Base-by-base conservation (phyloP, 305 asterid species). In the Solanum aculeatissimum region DNA sequence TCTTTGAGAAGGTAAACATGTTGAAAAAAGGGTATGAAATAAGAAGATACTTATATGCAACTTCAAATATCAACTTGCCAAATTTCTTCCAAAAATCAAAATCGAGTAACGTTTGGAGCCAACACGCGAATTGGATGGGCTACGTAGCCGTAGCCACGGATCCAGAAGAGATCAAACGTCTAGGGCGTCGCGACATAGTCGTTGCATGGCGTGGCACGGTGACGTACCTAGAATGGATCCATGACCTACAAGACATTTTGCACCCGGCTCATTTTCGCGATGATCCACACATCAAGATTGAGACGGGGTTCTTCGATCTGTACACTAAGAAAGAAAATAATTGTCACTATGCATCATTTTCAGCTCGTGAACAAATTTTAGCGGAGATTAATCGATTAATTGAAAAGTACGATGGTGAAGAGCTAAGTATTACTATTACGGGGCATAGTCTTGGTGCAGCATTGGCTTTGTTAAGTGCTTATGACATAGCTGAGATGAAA, bases 401-500 rank as follows among this genome's bases (percentile, higher is more conserved):
- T 12, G 93, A 92, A 69, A 93, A 93, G 9, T 93, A 91, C 87
- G 51, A 86, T 4, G 95, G 92, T 2, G 98, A 93, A 68, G 87
- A 88, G 4, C 43, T 94, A 19, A 94, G 98, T 91, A 92, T 94
- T 18, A 94, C 98, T 1, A 82, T 93, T 8, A 93, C 98, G 0
- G 95, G 98, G 0, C 98, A 93, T 84, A 94, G 98, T 84, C 96
- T 94, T 4, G 98, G 97, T 7, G 95, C 98, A 1, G 91, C 98
- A 11, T 83, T 94, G 54, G 95, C 98, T 0, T 27, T 94, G 47
- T 77, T 94, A 72, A 90, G 94, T 65, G 95, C 98, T 4, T 94
- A 94, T 77, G 97, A 94, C 60, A 77, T 93, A 3, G 93, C 98
- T 0, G 97, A 93, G 81, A 88, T 92, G 92, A 88, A 88, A 23